phyloP scores from a whole-genome alignment of 148 eudicot genomes.

The Rhododendron kiyosumense region DNA sequence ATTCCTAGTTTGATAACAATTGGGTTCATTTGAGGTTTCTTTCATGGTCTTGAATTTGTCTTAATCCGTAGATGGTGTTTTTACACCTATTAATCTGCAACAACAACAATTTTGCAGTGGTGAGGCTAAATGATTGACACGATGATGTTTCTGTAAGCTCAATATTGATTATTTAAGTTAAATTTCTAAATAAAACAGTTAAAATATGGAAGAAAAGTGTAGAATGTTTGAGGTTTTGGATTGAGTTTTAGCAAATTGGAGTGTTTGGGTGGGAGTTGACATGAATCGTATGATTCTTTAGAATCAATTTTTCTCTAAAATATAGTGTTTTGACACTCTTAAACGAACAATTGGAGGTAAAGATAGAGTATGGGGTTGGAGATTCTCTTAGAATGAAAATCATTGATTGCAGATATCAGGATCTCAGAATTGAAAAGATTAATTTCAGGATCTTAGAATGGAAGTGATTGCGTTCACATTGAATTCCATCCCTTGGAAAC shows the following conservation, averaged over 20 bases:
- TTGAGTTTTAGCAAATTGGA: not conserved
- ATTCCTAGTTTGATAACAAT: not conserved
- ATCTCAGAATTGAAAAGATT: not conserved
- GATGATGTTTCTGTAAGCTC: not conserved
- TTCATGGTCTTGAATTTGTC: not conserved
- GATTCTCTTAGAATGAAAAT: not conserved
- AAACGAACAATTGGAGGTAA: not conserved
- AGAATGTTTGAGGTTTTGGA: not conserved
- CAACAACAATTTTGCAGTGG: not conserved
- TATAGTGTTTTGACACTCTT: not conserved
- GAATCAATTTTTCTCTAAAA: no score
- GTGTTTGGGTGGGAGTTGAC: not conserved
- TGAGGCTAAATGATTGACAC: not conserved
- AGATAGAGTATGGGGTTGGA: not conserved
- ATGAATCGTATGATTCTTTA: not conserved
- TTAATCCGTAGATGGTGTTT: not conserved
- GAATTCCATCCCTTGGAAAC: not conserved
- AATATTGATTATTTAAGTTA: not conserved
- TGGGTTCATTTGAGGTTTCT: not conserved
- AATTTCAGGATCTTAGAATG: not conserved
- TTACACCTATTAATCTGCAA: not conserved
- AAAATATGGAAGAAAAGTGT: not conserved
- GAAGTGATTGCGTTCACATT: not conserved
- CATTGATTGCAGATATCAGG: no score
- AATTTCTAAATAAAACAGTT: no score